Percentiles rank a stretch among this genome's conserved stretches.
Evolutionary conservation across 2,329 filamentous ascomycete genomes (phyloP).

Genomic region (Aureobasidium pullulans): DNA sequence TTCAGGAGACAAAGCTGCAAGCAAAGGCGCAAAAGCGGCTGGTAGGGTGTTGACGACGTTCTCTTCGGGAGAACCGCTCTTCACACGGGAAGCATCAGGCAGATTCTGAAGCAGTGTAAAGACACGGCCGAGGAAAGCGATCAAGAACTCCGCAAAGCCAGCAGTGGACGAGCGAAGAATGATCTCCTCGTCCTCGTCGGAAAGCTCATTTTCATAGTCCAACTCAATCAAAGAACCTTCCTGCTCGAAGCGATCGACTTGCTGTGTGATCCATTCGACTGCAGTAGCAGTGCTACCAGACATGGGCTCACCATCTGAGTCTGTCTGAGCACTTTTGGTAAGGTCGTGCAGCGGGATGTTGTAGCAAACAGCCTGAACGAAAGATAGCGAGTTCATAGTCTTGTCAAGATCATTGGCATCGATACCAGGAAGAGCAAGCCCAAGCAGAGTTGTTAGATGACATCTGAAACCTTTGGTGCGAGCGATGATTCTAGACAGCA

Average conservation of each 20-base stretch:
- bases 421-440: constrained; percentile 85
- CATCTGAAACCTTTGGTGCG: constrained; percentile 93
- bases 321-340: constrained; percentile 46
- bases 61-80: constrained; percentile 88
- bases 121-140: constrained; percentile 84
- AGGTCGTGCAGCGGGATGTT: constrained; percentile 89
- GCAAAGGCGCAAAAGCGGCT: constrained; percentile 80
- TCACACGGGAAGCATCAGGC: constrained; percentile 79
- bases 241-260: constrained; percentile 88
- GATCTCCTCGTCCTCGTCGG: constrained; percentile 75
- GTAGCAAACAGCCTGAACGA: constrained; percentile 92
- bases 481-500: constrained; percentile 84
- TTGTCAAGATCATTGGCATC: constrained; percentile 97
- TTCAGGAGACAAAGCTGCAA: constrained; percentile 84
- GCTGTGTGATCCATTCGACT: constrained; percentile 85
- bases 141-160: constrained; percentile 85
- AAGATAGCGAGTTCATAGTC: constrained; percentile 87
- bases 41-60: constrained; percentile 94
- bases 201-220: constrained; percentile 74
- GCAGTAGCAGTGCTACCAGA: constrained; percentile 50
- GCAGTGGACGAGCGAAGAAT: constrained; percentile 92
- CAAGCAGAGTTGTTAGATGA: constrained; percentile 89
- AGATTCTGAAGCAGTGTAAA: constrained; percentile 94
- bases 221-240: constrained; percentile 80
- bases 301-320: constrained; percentile 26